Base-by-base conservation (phyloP, 1,139 yeast species). In the Geotrichum aggregatum region DNA sequence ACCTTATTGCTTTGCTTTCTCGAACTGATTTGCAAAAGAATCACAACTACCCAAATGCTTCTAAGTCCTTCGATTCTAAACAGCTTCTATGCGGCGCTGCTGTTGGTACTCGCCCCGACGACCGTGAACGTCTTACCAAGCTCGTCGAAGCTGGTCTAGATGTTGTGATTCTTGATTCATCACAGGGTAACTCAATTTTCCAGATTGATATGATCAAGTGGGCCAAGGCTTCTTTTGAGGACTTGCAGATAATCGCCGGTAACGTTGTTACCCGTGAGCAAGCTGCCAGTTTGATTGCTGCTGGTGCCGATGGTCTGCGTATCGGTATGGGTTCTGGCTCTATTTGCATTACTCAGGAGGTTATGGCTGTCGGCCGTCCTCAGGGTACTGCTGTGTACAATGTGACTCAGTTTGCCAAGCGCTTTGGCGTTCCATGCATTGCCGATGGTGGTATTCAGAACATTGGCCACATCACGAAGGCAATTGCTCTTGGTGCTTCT, bases 271-370 rank as follows among this genome's bases (percentile, higher is more conserved):
- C 97, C 63, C 86, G 98, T 74, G 98, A 92, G 73, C 98, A 94
- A 78, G 98, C 98, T 60, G 98, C 99, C 60, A 78, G 83, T 66
- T 80, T 92, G 69, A 94, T 92, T 64, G 86, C 80, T 65, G 97
- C 95, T 54, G 98, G 98, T 74, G 96, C 95, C 54, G 99, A 92
- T 72, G 98, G 91, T 70, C 80, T 92, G 67, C 89, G 98, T 80
- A 91, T 92, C 62, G 99, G 98, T 76, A 92, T 92, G 99, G 99
- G 99, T 66, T 88, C 98, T 42, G 98, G 98, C 67, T 88, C 97
- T 56, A 92, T 92, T 68, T 92, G 98, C 80, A 94, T 92, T 69
- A 92, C 98, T 55, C 98, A 94, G 77, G 99, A 92, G 76, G 98
- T 92, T 57, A 92, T 92, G 99, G 98, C 99, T 50, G 95, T 96